Evolutionary conservation across 2,329 filamentous ascomycete species (phyloP).

Genomic region (Ophiostoma himal-ulmi): DNA sequence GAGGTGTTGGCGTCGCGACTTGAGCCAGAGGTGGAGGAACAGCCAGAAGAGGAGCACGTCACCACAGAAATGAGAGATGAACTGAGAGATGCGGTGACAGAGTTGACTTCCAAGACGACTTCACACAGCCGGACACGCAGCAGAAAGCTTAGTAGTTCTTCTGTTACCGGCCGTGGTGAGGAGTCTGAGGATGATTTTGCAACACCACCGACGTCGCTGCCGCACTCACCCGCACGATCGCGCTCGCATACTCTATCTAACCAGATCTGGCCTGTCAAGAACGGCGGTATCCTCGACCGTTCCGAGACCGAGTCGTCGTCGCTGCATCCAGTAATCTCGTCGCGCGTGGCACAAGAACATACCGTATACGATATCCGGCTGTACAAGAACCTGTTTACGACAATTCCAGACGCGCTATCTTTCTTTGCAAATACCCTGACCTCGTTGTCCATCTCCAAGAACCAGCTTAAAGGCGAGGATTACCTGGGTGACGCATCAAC

Average conservation of each 20-base stretch:
- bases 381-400: slow-evolving; percentile 68
- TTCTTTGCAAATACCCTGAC: slow-evolving; percentile 67
- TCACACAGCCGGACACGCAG: slow-evolving; percentile 15
- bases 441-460: slow-evolving; percentile 68
- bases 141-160: slow-evolving; percentile 19
- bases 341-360: slow-evolving; percentile 48
- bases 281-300: slow-evolving; percentile 62
- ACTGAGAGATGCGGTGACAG: slow-evolving; percentile 23
- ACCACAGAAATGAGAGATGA: slow-evolving; percentile 20
- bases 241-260: slow-evolving; percentile 45
- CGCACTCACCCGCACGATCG: slow-evolving; percentile 44
- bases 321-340: slow-evolving; percentile 53
- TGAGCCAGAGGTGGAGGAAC: slow-evolving; percentile 41
- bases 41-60: not conserved
- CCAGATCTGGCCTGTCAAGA: slow-evolving; percentile 47
- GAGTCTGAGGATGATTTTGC: slow-evolving; percentile 53
- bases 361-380: slow-evolving; percentile 57
- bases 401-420: slow-evolving; percentile 63
- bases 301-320: slow-evolving; percentile 60
- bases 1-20: slow-evolving; percentile 61
- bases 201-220: slow-evolving; percentile 51
- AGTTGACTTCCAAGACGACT: slow-evolving; percentile 13
- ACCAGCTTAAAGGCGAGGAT: slow-evolving; percentile 58
- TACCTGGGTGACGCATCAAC: slow-evolving; percentile 47
- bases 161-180: slow-evolving; percentile 21